These are phyloP conservation scores for Beauveria australis DNA, from an alignment of 2,329 filamentous ascomycete genomes.

Conservation along the genomic window DNA sequence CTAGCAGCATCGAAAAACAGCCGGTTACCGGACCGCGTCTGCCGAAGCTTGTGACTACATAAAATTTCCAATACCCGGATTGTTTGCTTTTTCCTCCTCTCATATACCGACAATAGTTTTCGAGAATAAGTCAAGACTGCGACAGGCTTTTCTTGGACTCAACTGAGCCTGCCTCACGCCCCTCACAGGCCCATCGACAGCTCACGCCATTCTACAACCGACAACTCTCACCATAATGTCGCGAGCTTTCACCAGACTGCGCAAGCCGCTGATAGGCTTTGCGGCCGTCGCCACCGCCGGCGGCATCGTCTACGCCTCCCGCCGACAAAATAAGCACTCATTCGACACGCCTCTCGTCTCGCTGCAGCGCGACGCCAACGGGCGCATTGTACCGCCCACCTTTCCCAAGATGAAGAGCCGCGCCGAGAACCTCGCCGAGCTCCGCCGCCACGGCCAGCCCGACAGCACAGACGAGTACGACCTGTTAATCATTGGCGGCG, in stretches of 20 bases:
- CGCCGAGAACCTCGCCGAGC: conserved; percentile 31
- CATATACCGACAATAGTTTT: too few species aligned
- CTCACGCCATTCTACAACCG: not conserved
- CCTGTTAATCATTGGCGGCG: conserved; percentile 69
- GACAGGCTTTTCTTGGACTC: not conserved
- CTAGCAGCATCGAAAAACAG: not conserved
- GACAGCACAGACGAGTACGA: conserved; percentile 58
- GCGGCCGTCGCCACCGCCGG: conserved; percentile 24
- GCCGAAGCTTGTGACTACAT: conserved; percentile 1
- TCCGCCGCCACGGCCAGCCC: conserved; percentile 26
- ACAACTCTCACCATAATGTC: conserved; percentile 21
- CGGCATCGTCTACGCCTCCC: conserved; percentile 22
- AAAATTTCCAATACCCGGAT: not conserved
- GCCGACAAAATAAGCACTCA: conserved; percentile 21
- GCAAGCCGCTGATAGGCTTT: conserved; percentile 26
- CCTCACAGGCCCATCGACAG: not conserved
- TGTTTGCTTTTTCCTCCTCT: too few species aligned
- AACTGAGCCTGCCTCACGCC: not conserved
- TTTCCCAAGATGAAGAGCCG: conserved; percentile 28
- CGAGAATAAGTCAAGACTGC: not conserved
- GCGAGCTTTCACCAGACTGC: conserved; percentile 25
- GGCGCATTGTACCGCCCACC: conserved; percentile 29
- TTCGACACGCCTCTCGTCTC: conserved; percentile 26
- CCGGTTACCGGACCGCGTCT: conserved; percentile 1
- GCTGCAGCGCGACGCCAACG: conserved; percentile 27